Base-by-base conservation (phyloP, 306 rosid species). In the Ochetophila trinervis region DNA sequence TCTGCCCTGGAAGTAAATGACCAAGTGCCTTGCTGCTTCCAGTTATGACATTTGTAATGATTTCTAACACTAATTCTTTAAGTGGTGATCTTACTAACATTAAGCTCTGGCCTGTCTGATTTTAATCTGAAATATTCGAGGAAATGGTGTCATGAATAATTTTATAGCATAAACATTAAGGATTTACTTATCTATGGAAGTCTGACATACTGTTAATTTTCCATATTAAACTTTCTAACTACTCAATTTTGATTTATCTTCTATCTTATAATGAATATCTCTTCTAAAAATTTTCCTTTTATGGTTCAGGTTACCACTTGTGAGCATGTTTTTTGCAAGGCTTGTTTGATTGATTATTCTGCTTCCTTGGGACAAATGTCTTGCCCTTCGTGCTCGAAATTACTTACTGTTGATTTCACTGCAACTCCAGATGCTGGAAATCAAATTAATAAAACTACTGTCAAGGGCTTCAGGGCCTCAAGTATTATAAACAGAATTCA, bases 321-420 rank as follows among this genome's bases (percentile, higher is more conserved):
- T 76, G 84, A 83, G 74, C 98, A 93, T 71, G 66, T 66, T 56
- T 93, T 93, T 73, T 93, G 97, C 74, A 82, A 86, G 83, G 79
- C 81, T 64, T 93, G 98, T 82, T 76, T 89, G 79, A 74, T 86
- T 57, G 88, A 86, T 57, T 82, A 69, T 78, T 71, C 83, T 77
- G 64, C 83, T 74, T 82, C 91, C 72, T 78, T 81, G 48, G 87
- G 86, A 76, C 83, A 23, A 66, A 79, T 78, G 53, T 76, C 91
- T 48, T 93, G 97, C 84, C 98, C 97, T 62, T 65, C 89, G n/a
- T 93, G 98, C 80, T 79, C 94, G 21, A 78, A 79, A 75, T 70
- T 81, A 63, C 94, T 90, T 54, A 86, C 96, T 18, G 85, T 83
- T 65, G 98, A 93, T 82, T 71, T 84, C n/a, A 84, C 82, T 57